These are phyloP conservation scores for Suillus decipiens DNA, from an alignment of 768 basidiomycete species.

Conservation along the genomic window DNA sequence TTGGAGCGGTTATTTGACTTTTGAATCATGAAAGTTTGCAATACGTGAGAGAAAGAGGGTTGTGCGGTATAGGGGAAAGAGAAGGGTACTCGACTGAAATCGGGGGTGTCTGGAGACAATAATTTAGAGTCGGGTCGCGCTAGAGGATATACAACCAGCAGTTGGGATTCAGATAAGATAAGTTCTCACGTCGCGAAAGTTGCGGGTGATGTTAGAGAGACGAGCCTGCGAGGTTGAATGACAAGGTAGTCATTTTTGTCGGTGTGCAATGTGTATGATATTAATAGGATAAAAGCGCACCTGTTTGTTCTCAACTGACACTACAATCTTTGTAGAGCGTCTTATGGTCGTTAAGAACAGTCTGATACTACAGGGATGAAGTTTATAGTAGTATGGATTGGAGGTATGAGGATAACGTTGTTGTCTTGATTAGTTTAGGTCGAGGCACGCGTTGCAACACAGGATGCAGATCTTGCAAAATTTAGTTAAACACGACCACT, in stretches of 20 bases:
- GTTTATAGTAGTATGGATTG: not conserved
- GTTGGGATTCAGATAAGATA: constrained; percentile 37
- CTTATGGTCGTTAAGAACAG: not conserved
- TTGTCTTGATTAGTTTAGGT: constrained; percentile 15
- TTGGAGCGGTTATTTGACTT: constrained; percentile 49
- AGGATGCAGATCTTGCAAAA: constrained; percentile 15
- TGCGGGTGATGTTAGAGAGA: constrained; percentile 14
- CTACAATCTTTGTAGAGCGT: constrained; percentile 6
- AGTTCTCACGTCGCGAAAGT: constrained; percentile 28
- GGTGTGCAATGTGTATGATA: constrained; percentile 10
- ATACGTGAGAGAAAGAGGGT: not conserved
- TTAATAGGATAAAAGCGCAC: constrained; percentile 12
- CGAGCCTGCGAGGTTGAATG: constrained; percentile 16
- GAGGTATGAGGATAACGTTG: constrained; percentile 13
- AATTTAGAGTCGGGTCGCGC: constrained; percentile 15
- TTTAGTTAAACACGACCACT: constrained; percentile 1
- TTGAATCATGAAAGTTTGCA: constrained; percentile 59
- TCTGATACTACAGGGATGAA: not conserved
- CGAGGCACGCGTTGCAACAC: constrained; percentile 8
- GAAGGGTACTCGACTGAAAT: constrained; percentile 6
- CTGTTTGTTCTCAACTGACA: constrained; percentile 15
- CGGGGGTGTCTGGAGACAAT: constrained; percentile 2
- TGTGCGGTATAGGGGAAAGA: constrained; percentile 6
- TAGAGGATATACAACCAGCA: constrained; percentile 9
- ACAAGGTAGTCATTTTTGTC: constrained; percentile 10